Conservation (phyloP, 2,329 filamentous ascomycete species). For the Coniella lustricola region DNA sequence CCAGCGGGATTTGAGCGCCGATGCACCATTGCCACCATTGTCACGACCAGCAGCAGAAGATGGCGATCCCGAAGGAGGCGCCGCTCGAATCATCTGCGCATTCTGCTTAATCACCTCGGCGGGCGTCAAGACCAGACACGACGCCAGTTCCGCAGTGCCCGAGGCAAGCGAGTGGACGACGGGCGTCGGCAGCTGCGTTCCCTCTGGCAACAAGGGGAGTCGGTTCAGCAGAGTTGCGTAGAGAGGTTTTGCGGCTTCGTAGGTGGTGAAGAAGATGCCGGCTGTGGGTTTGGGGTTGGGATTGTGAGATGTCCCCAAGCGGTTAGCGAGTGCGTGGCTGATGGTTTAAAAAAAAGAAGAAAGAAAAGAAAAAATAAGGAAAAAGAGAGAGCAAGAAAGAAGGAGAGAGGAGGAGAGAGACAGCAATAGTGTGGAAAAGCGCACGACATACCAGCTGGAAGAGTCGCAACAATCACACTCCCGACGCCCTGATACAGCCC, state of each 20-base stretch:
- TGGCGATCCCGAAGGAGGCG: neutral
- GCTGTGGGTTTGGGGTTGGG: too few species aligned
- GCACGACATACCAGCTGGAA: slow-evolving; percentile 69
- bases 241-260: slow-evolving; percentile 66
- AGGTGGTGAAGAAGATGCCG: slow-evolving; percentile 84
- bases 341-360: too few species aligned
- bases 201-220: neutral
- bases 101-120: slow-evolving; percentile 93
- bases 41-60: too few species aligned
- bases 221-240: slow-evolving; percentile 44
- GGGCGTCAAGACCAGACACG: slow-evolving; percentile 79
- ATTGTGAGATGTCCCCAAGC: neutral
- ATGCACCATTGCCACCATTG: too few species aligned
- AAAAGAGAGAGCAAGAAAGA: neutral
- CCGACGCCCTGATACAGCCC: slow-evolving; percentile 85
- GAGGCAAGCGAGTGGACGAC: slow-evolving; percentile 69
- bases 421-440: too few species aligned
- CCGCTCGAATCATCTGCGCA: slow-evolving; percentile 67
- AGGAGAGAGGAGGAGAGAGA: neutral
- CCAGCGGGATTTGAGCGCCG: neutral
- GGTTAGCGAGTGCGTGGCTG: too few species aligned
- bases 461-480: slow-evolving; percentile 74
- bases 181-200: slow-evolving; percentile 53
- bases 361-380: too few species aligned
- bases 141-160: slow-evolving; percentile 71